phyloP scores from a whole-genome alignment of 1,284 basidiomycete species.

The Cutaneotrichosporon cutaneum region DNA sequence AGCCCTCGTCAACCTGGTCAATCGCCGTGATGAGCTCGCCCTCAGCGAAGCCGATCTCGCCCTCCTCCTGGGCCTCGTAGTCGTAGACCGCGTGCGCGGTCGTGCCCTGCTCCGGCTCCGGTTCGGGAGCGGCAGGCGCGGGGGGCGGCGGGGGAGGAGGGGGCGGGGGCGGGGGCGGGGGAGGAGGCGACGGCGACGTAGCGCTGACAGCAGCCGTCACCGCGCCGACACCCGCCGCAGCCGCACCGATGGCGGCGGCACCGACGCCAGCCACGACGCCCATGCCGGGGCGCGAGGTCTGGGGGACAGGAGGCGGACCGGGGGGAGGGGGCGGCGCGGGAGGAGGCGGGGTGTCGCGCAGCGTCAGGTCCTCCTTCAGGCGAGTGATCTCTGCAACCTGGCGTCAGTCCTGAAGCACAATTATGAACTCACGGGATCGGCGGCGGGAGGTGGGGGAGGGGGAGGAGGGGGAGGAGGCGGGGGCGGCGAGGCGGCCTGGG shows the following conservation, averaged over 20 bases:
- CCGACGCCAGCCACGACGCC: slow-evolving; percentile 12
- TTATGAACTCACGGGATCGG: slow-evolving; percentile 48
- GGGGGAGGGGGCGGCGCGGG: slow-evolving; percentile 37
- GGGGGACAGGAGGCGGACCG: slow-evolving; percentile 38
- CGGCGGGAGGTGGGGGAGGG: slow-evolving; percentile 49
- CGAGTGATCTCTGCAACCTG: slow-evolving; percentile 47
- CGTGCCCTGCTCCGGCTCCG: slow-evolving; percentile 29
- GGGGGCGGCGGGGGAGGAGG: slow-evolving; percentile 41
- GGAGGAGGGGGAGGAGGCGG: slow-evolving; percentile 32
- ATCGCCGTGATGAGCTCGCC: slow-evolving; percentile 79
- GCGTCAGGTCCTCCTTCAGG: slow-evolving; percentile 46
- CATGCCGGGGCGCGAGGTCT: slow-evolving; percentile 28
- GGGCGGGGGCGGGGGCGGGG: slow-evolving; percentile 27
- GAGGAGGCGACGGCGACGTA: slow-evolving; percentile 34
- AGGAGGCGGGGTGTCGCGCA: slow-evolving; percentile 38
- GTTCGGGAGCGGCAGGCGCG: slow-evolving; percentile 27
- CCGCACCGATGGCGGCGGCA: slow-evolving; percentile 4
- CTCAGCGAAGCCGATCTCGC: slow-evolving; percentile 75
- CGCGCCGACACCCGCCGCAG: slow-evolving; percentile 9
- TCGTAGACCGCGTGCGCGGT: slow-evolving; percentile 65
- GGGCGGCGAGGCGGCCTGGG: slow-evolving; percentile 16
- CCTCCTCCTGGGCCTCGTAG: slow-evolving; percentile 65
- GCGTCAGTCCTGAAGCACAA: slow-evolving; percentile 17
- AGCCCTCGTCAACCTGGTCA: slow-evolving; percentile 76
- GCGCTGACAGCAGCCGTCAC: slow-evolving; percentile 25